Evolutionary conservation across 2,329 filamentous ascomycete species (phyloP), one percentile per base, ranked within the genome.

Genomic region (Trichophyton mentagrophytes): DNA sequence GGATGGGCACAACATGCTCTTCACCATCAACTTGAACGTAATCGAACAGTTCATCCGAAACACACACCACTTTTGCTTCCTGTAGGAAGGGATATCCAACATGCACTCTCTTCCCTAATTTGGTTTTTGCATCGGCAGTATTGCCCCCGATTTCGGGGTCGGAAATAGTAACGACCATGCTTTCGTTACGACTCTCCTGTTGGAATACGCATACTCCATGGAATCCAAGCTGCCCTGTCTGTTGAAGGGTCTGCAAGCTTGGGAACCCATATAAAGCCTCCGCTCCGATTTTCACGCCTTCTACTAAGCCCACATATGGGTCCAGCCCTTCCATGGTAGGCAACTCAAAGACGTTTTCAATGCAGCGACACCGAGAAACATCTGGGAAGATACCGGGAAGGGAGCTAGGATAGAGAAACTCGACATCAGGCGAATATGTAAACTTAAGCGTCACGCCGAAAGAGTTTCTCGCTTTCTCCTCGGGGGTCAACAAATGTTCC

Each of bases 391-490:
- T 82, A 7, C 91, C 92, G 15, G 87, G 83, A 64, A 97, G 79
- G 3, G 92, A 93, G 2, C 91, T 96, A 1, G 88, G 88, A 70
- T 96, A 99, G 4, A 82, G 81, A 67, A 87, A 96, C 71, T 92
- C 85, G 38, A 88, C 76, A 36, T 89, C 84, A 1, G 84, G 79
- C 1, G 88, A 85, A 73, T 93, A 95, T 0, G 88, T 91, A 72
- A 97, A 99, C 75, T 96, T 97, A 64, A 99, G 77, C 5, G 90
- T 87, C 11, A 95, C 90, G 3, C 92, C 91, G 71, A 96, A 99
- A 57, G 86, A 86, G 70, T 99, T 99, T 63, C 95, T 84, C 15
- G 81, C 78, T 70, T 85, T 88, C 71, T 99, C 90, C 1, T 87
- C 89, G 1, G 85, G 81, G 2, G 84, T 84, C n/a, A 99, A 79